Evolutionary conservation across 768 basidiomycete species (phyloP).

Genomic region (Chalciporus piperatus): DNA sequence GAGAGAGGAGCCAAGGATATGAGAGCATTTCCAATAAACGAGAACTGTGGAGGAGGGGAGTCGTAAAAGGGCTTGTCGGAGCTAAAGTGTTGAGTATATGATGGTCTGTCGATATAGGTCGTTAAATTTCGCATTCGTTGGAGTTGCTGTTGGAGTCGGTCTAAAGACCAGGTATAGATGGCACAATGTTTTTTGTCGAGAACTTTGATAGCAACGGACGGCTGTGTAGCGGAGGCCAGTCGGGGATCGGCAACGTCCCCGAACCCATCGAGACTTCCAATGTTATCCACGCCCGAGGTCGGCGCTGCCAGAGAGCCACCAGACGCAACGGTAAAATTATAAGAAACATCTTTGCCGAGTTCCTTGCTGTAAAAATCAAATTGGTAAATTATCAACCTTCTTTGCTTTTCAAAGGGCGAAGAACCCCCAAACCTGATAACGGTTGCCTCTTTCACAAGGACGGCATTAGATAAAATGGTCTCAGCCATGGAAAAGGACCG

Average conservation of each 20-base stretch:
- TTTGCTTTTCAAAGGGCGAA: not conserved
- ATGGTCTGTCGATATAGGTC: slow-evolving; percentile 86
- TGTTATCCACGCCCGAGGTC: slow-evolving; percentile 78
- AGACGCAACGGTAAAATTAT: slow-evolving; percentile 91
- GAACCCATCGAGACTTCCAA: slow-evolving; percentile 86
- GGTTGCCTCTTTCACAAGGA: slow-evolving; percentile 91
- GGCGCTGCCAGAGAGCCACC: slow-evolving; percentile 78
- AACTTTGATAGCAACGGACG: slow-evolving; percentile 86
- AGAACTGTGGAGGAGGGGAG: slow-evolving; percentile 81
- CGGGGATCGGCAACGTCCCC: slow-evolving; percentile 89
- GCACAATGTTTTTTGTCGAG: slow-evolving; percentile 84
- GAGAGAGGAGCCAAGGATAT: slow-evolving; percentile 80
- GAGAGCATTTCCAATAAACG: slow-evolving; percentile 87
- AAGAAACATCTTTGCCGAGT: slow-evolving; percentile 80
- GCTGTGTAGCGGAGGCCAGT: slow-evolving; percentile 69
- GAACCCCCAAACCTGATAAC: slow-evolving; percentile 65
- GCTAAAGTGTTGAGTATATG: slow-evolving; percentile 92
- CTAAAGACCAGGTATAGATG: slow-evolving; percentile 89
- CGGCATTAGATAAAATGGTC: slow-evolving; percentile 76
- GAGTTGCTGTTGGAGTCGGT: slow-evolving; percentile 83
- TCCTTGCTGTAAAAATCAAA: slow-evolving; percentile 59
- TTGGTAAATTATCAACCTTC: slow-evolving; percentile 2
- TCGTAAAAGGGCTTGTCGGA: slow-evolving; percentile 93
- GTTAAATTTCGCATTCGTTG: slow-evolving; percentile 92
- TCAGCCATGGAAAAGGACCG: slow-evolving; percentile 93